Conservation (phyloP, 1,139 yeast species). For the Taiozyma onychis region DNA sequence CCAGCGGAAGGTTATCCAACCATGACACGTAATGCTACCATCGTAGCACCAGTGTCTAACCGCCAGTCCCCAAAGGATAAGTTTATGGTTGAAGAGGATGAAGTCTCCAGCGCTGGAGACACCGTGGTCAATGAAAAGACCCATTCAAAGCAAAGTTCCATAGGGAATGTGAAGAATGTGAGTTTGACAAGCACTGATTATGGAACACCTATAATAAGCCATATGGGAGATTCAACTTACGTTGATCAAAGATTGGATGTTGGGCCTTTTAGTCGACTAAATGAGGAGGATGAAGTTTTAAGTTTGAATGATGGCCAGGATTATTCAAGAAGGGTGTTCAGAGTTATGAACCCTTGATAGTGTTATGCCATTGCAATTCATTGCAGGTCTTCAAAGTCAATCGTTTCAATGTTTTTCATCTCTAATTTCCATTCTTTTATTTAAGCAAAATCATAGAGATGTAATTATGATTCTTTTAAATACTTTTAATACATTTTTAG, state of each 20-base stretch:
- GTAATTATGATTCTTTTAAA: background rate
- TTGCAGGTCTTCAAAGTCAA: too few species aligned
- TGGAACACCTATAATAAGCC: constrained; percentile 21
- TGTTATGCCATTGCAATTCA: background rate
- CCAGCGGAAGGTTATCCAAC: constrained; percentile 6
- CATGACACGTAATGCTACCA: background rate
- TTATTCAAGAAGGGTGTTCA: constrained; percentile 55
- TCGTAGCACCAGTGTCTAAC: background rate
- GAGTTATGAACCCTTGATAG: constrained; percentile 48
- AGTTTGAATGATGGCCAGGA: constrained; percentile 60
- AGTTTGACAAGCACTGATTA: constrained; percentile 6
- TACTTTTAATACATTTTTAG: background rate
- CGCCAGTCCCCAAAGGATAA: background rate
- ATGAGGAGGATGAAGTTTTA: constrained; percentile 43
- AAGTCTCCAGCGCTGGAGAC: constrained; percentile 8
- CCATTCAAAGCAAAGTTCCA: background rate
- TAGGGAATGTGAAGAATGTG: background rate
- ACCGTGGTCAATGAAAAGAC: constrained; percentile 6
- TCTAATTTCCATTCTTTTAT: background rate
- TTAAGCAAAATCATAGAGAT: background rate
- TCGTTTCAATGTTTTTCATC: background rate
- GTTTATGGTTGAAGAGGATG: constrained; percentile 6
- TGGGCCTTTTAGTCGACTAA: constrained; percentile 43
- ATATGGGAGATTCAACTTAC: constrained; percentile 39
- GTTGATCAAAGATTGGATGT: constrained; percentile 62